Base-by-base conservation (phyloP, 2,329 filamentous ascomycete species). In the Metarhizium album region DNA sequence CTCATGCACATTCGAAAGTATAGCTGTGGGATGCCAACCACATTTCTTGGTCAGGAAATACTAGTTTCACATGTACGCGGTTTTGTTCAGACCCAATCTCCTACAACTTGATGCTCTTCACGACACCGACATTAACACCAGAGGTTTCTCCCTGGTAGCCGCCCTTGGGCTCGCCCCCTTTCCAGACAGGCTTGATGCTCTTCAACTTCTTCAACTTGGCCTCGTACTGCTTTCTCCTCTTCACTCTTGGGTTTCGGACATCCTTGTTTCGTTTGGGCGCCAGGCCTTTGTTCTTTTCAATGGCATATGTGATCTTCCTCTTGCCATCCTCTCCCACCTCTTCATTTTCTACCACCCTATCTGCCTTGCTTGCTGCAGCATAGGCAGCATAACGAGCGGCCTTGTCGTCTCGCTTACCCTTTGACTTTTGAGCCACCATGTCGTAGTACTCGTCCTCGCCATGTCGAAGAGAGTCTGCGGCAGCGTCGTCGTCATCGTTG, bases 201-300 rank as follows among this genome's bases (percentile, higher is more conserved):
- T 81, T 82, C 64, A 97, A 71, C 78, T 97, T 96, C 87, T 96
- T 97, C 80, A 91, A 86, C 79, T 95, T 96, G 68, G 90, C 86
- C 65, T 94, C 90, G 67, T 82, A 98, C 81, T 89, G 90, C 82
- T 89, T 89, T 70, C 89, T 83, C 85, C 96, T 97, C 85, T 97
- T 98, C 57, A 97, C 91, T 67, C 93, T 78, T 35, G 93, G 90
- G 72, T 98, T 98, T 56, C 91, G 78, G 52, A 90, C 86, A 60
- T 95, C 90, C 82, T 98, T 97, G 78, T 86, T 94, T 56, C 91
- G 78, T 69, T 86, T 85, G 45, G 90, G 89, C 53, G 88, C 84
- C 55, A 98, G 73, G 31, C 93, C 93, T 78, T 96, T 96, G 72
- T 98, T 98, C 81, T 97, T 96, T 72, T 90, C 82, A 63, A 98